Conservation (phyloP, 179 eudicot genomes). For the Carnegiea gigantea region DNA sequence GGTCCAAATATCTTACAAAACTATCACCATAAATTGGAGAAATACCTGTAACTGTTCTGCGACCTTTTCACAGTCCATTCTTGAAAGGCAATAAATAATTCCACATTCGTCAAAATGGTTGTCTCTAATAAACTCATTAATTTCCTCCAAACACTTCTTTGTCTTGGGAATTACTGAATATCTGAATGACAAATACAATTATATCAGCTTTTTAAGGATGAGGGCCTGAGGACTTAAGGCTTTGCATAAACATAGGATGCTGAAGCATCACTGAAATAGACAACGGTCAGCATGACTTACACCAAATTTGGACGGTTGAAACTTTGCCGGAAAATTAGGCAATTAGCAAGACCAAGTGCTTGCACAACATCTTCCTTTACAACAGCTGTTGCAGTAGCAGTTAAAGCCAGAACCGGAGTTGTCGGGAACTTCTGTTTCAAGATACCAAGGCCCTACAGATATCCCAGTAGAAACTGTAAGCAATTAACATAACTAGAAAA, state of each 20-base stretch:
- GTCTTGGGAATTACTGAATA: conserved; percentile 92
- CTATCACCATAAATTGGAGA: conserved; percentile 20
- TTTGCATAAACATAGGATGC: background rate
- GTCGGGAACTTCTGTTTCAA: conserved; percentile 86
- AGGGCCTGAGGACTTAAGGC: background rate
- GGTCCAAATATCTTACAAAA: background rate
- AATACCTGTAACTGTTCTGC: conserved; percentile 87
- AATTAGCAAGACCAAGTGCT: conserved; percentile 95
- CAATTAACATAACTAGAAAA: conserved; percentile 7
- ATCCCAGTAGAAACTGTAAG: conserved; percentile 19
- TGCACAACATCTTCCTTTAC: conserved; percentile 99
- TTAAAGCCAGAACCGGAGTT: conserved; percentile 89
- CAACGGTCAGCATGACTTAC: conserved; percentile 38
- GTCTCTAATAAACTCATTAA: conserved; percentile 67
- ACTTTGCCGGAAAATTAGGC: conserved; percentile 94
- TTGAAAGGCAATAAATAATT: conserved; percentile 93
- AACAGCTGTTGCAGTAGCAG: conserved; percentile 96
- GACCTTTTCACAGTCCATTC: conserved; percentile 97
- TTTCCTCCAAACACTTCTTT: conserved; percentile 90
- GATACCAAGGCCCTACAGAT: conserved; percentile 81
- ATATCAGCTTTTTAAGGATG: conserved; percentile 18
- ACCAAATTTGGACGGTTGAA: conserved; percentile 91
- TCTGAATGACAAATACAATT: conserved; percentile 42
- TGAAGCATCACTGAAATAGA: background rate
- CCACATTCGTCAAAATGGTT: conserved; percentile 91